Conservation (phyloP, 371 early-diverging fungal genomes). For the Syncephalastrum monosporum region DNA sequence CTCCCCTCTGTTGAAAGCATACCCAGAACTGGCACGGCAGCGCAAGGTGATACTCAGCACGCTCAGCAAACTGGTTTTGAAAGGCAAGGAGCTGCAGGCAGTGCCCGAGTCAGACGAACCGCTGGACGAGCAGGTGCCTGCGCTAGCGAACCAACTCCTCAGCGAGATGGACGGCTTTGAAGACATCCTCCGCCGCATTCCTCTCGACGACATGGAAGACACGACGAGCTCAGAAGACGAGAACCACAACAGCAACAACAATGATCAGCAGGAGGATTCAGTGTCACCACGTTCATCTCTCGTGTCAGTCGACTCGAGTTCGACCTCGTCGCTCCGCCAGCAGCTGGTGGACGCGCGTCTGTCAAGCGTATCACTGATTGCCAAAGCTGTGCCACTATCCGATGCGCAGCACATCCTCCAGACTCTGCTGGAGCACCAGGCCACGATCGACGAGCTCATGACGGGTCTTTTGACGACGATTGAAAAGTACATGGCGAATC, state of each 20-base stretch:
- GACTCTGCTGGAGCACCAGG: constrained; percentile 30
- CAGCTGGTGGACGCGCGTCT: constrained; percentile 21
- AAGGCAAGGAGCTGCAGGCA: constrained; percentile 34
- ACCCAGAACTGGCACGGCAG: constrained; percentile 42
- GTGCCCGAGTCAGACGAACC: background rate
- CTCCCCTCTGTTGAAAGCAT: constrained; percentile 30
- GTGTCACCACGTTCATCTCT: constrained; percentile 23
- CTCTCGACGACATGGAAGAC: background rate
- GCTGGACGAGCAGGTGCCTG: constrained; percentile 8
- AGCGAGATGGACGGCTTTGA: constrained; percentile 32
- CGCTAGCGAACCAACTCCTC: constrained; percentile 31
- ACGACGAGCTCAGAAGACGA: background rate
- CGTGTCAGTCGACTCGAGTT: constrained; percentile 19
- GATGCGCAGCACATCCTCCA: constrained; percentile 33
- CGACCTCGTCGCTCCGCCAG: constrained; percentile 23
- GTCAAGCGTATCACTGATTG: constrained; percentile 26
- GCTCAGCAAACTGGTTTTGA: constrained; percentile 42
- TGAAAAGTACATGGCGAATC: constrained; percentile 23
- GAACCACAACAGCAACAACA: background rate
- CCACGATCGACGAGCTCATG: constrained; percentile 28
- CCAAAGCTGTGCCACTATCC: constrained; percentile 21
- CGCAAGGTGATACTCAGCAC: constrained; percentile 33
- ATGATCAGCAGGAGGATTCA: constrained; percentile 1
- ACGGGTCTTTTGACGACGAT: constrained; percentile 18
- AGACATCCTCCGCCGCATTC: constrained; percentile 12